A percentile compares a stretch with the other conserved stretches of the same genome.
phyloP scores from a whole-genome alignment of 768 basidiomycete species.

The Hortiboletus campestris region DNA sequence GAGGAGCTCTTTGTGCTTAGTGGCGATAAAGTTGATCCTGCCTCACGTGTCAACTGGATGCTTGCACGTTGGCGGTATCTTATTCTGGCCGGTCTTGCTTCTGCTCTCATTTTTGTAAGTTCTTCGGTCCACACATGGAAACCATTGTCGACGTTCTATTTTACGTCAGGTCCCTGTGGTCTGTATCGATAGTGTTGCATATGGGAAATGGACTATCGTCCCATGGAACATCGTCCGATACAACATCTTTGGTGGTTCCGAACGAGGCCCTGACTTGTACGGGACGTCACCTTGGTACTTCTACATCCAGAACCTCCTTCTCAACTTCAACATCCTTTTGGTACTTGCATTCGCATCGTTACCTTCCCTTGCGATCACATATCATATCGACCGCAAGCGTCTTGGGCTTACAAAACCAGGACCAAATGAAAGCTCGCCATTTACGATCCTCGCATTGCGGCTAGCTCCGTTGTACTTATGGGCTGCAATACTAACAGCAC shows the following conservation, averaged over 20 bases:
- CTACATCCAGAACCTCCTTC: slow-evolving; percentile 83
- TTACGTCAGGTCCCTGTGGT: slow-evolving; percentile 77
- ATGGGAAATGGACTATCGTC: slow-evolving; percentile 73
- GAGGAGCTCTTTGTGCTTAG: slow-evolving; percentile 86
- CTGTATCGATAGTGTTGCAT: slow-evolving; percentile 80
- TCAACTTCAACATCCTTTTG: slow-evolving; percentile 91
- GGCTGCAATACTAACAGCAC: slow-evolving; percentile 72
- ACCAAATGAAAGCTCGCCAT: slow-evolving; percentile 71
- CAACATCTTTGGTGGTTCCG: slow-evolving; percentile 82
- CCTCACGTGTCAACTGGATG: slow-evolving; percentile 52
- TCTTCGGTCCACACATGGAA: background rate
- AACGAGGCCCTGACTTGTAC: slow-evolving; percentile 88
- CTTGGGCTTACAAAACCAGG: slow-evolving; percentile 54
- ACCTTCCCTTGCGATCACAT: slow-evolving; percentile 75
- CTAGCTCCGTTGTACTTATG: slow-evolving; percentile 94
- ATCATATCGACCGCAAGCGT: slow-evolving; percentile 71
- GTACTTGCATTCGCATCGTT: slow-evolving; percentile 80
- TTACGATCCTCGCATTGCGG: slow-evolving; percentile 69
- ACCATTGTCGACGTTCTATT: background rate
- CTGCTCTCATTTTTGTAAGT: slow-evolving; percentile 63
- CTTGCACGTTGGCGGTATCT: slow-evolving; percentile 59
- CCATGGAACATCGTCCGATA: slow-evolving; percentile 94
- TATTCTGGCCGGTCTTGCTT: slow-evolving; percentile 49
- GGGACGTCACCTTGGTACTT: slow-evolving; percentile 87
- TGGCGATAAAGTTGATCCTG: slow-evolving; percentile 57